Base-by-base conservation (phyloP, 2,329 filamentous ascomycete species). In the Talaromyces islandicus region DNA sequence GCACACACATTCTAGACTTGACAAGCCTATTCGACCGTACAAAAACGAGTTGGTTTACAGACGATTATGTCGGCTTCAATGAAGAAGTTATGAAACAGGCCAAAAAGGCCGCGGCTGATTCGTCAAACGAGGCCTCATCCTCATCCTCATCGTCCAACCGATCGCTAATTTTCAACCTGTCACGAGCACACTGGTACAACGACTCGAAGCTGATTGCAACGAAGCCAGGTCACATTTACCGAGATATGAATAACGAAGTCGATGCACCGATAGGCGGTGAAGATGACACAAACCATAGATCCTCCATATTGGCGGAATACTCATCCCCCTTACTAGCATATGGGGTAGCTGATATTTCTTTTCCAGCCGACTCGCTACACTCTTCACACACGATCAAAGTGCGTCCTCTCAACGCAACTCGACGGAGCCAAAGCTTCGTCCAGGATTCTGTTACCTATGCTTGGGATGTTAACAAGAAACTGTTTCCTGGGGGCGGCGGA, bases 401-500 rank as follows among this genome's bases (percentile, higher is more conserved):
- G 14, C 48, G 48, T 41, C 59, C 59, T 7, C 46, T 43, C 4
- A 60, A 60, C 25, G 59, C 59, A 21, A 60, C 59, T 19, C 59
- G 54, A 7, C 59, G 59, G 35, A 54, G 35, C 7, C 59, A 60
- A 38, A 54, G 27, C 21, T 60, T 60, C 25, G 55, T 60, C 12
- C 55, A 60, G 19, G 59, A 60, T 30, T 60, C 59, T 1, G 59
- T 58, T 0, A 48, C 50, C 7, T 60, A 60, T 55, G 54, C 51
- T 19, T 60, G 59, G 59, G 59, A 60, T 11, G 43, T 60, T 3
- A 60, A 60, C 25, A 60, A 57, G 51, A 60, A 29, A 7, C 21
- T 60, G 21, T 60, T 60, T n/a, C 59, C 59, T 5, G 59, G 59
- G 14, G 59, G 59, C 19, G 59, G 59, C n/a, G 56, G 55, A 17